Evolutionary conservation across 2,329 filamentous ascomycete species (phyloP).

Genomic region (Alternaria sp.): DNA sequence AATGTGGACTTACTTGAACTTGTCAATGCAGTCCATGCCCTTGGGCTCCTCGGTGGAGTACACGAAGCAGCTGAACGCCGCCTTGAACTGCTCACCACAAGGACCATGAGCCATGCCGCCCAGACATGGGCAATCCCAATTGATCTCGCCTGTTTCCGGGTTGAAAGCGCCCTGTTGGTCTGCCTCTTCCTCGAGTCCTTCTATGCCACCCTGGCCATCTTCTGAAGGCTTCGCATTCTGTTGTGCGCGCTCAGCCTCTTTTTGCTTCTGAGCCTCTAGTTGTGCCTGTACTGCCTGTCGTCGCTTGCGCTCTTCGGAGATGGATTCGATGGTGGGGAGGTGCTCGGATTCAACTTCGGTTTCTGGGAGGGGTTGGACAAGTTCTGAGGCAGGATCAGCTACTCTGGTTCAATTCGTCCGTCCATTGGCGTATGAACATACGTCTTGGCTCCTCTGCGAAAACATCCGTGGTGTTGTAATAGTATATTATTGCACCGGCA

Average conservation of each 20-base stretch:
- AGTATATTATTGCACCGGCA: constrained; percentile 81
- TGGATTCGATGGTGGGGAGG: constrained; percentile 54
- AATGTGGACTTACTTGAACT: constrained; percentile 78
- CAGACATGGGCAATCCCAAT: constrained; percentile 98
- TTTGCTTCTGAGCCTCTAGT: constrained; percentile 35
- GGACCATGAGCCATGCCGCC: constrained; percentile 97
- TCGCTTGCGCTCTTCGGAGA: constrained; percentile 51
- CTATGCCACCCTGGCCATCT: constrained; percentile 48
- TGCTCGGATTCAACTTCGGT: constrained; percentile 51
- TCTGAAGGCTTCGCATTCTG: constrained; percentile 16
- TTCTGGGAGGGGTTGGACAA: constrained; percentile 45
- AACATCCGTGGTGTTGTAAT: constrained; percentile 87
- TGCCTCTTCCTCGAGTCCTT: constrained; percentile 78
- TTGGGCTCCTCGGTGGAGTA: constrained; percentile 93
- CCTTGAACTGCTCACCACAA: constrained; percentile 93
- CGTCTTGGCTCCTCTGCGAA: constrained; percentile 84
- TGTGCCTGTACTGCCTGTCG: constrained; percentile 41
- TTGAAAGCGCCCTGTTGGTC: constrained; percentile 92
- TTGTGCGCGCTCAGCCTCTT: constrained; percentile 22
- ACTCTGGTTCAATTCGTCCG: neutral
- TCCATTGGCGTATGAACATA: constrained; percentile 54
- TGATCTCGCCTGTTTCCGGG: constrained; percentile 98
- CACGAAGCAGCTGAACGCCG: constrained; percentile 98
- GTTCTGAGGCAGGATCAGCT: constrained; percentile 20
- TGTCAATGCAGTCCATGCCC: constrained; percentile 96